These are phyloP conservation scores for Acanthamoeba sp. DNA, from an alignment of 208 protist genomes.

Conservation along the genomic window DNA sequence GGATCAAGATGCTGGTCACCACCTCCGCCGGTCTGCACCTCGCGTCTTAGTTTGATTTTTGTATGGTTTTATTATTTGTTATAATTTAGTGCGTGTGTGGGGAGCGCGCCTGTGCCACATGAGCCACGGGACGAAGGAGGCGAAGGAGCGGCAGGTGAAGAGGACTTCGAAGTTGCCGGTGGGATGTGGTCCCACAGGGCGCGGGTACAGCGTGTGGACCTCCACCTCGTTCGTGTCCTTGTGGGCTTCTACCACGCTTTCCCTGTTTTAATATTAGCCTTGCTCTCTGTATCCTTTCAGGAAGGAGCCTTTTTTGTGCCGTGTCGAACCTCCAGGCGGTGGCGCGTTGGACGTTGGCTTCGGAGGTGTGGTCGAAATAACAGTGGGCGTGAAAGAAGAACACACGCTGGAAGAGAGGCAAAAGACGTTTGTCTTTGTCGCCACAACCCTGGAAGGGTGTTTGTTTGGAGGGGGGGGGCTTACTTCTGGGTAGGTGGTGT, in stretches of 20 bases:
- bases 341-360: not conserved
- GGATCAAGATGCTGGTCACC: not conserved
- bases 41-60: not conserved
- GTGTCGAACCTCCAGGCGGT: not conserved
- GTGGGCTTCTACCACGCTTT: not conserved
- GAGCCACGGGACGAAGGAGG: conserved; percentile 1
- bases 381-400: conserved; percentile 40
- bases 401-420: not conserved
- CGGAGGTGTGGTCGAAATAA: not conserved
- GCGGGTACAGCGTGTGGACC: conserved; percentile 12
- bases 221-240: not conserved
- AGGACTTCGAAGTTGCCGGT: conserved; percentile 4
- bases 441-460: no score
- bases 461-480: not conserved
- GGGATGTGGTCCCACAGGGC: not conserved
- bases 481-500: no score
- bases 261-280: no score
- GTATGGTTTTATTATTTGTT: not conserved
- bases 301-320: no score
- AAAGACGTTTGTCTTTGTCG: no score
- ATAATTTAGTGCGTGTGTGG: not conserved
- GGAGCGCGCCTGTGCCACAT: not conserved
- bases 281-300: no score
- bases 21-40: not conserved
- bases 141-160: conserved; percentile 27